These are phyloP conservation scores for Cardamine resedifolia DNA, from an alignment of 345 rosid genomes.

Conservation along the genomic window DNA sequence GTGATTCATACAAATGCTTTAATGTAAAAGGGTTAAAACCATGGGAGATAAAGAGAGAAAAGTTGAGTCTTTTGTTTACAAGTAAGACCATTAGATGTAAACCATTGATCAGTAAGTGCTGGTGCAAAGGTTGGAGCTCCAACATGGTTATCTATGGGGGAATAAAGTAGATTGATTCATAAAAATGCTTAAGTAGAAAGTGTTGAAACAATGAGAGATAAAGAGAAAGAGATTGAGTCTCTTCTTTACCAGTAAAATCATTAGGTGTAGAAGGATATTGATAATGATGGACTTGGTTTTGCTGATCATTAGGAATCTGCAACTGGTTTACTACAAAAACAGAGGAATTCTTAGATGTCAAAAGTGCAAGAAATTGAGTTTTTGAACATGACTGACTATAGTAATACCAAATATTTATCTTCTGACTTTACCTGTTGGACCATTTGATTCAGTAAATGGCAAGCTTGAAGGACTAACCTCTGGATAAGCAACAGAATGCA, in stretches of 20 bases:
- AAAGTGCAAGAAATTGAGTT: neutral
- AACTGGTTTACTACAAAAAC: neutral
- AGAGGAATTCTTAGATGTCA: neutral
- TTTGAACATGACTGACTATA: neutral
- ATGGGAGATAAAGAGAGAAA: neutral
- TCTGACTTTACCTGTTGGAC: slow-evolving; percentile 17
- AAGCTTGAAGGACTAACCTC: neutral
- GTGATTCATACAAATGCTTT: neutral
- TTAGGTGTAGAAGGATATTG: neutral
- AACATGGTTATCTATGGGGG: neutral
- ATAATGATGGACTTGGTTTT: neutral
- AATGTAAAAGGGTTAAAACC: neutral
- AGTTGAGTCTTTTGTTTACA: neutral
- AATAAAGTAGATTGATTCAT: neutral
- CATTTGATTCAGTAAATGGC: neutral
- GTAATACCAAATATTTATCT: neutral
- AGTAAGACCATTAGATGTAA: neutral
- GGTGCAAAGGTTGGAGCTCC: neutral
- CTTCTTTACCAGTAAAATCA: neutral
- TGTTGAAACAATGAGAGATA: neutral
- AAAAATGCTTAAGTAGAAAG: neutral
- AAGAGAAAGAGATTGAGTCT: slow-evolving; percentile 1
- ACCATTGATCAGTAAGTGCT: neutral
- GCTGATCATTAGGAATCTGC: neutral
- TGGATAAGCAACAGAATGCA: neutral